A percentile compares a stretch with the other conserved stretches of the same genome.
Evolutionary conservation across 345 rosid genomes (phyloP).

Genomic region (Linum tenue): DNA sequence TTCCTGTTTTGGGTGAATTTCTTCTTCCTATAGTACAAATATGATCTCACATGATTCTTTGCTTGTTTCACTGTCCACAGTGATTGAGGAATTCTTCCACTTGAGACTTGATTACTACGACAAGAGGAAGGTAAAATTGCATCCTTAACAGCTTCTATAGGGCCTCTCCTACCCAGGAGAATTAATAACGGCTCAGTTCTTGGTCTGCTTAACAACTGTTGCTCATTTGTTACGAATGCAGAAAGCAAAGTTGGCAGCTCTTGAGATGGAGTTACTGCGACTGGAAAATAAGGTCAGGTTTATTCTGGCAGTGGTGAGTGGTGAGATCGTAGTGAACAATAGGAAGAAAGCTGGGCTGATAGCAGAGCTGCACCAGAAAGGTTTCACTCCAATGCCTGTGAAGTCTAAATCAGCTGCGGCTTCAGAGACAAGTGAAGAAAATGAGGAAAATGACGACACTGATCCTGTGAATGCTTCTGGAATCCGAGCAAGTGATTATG

Average conservation of each 20-base stretch:
- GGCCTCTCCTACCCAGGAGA: background rate
- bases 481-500: constrained; percentile 55
- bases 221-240: constrained; percentile 12
- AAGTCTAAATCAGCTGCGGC: constrained; percentile 45
- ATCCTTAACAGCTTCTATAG: no score
- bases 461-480: constrained; percentile 26
- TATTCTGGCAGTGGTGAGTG: constrained; percentile 77
- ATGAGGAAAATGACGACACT: constrained; percentile 48
- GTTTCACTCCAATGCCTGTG: constrained; percentile 79
- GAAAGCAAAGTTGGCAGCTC: constrained; percentile 9
- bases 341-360: constrained; percentile 76
- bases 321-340: constrained; percentile 80
- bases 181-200: background rate
- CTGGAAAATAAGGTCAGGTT: constrained; percentile 84
- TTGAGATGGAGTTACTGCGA: constrained; percentile 59
- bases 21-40: no score
- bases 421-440: constrained; percentile 47
- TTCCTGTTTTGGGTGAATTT: background rate
- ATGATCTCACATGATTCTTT: background rate
- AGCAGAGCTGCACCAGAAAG: constrained; percentile 57
- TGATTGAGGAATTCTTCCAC: constrained; percentile 73
- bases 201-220: background rate
- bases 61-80: constrained; percentile 29
- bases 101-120: constrained; percentile 62
- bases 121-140: constrained; percentile 55